Conservation (phyloP, 768 basidiomycete species). For the Leucocoprinus sp. region DNA sequence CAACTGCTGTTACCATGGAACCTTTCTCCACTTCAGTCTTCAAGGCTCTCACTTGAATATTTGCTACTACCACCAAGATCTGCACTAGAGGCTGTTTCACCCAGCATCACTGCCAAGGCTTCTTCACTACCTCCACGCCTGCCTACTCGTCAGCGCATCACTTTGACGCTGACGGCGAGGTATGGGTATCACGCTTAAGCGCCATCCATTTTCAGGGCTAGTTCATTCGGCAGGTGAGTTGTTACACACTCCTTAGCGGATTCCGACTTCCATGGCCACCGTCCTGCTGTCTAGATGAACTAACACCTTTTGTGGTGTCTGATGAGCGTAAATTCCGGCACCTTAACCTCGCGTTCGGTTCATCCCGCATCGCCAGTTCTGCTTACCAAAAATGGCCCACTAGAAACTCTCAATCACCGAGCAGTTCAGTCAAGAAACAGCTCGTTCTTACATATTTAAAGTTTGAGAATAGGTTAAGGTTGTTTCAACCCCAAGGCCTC, state of each 20-base stretch:
- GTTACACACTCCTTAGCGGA: conserved; percentile 83
- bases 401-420: conserved; percentile 31
- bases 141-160: conserved; percentile 70
- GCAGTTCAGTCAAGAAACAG: conserved; percentile 39
- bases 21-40: conserved; percentile 87
- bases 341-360: conserved; percentile 67
- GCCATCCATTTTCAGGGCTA: conserved; percentile 90
- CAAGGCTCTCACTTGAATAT: conserved; percentile 82
- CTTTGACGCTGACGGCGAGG: conserved; percentile 68
- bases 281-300: conserved; percentile 85
- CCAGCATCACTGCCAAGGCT: conserved; percentile 61
- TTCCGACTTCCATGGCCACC: conserved; percentile 84
- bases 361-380: conserved; percentile 64
- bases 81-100: conserved; percentile 69
- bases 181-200: conserved; percentile 83
- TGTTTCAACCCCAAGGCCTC: conserved; percentile 85
- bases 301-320: conserved; percentile 82
- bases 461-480: conserved; percentile 79
- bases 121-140: conserved; percentile 74
- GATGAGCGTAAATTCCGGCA: conserved; percentile 78
- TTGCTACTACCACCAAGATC: conserved; percentile 88
- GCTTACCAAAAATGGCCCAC: conserved; percentile 77
- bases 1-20: conserved; percentile 84
- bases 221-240: conserved; percentile 88
- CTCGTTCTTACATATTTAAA: conserved; percentile 84